Conservation (phyloP, 2,329 filamentous ascomycete genomes). For the Chaetomiaceae sp. region DNA sequence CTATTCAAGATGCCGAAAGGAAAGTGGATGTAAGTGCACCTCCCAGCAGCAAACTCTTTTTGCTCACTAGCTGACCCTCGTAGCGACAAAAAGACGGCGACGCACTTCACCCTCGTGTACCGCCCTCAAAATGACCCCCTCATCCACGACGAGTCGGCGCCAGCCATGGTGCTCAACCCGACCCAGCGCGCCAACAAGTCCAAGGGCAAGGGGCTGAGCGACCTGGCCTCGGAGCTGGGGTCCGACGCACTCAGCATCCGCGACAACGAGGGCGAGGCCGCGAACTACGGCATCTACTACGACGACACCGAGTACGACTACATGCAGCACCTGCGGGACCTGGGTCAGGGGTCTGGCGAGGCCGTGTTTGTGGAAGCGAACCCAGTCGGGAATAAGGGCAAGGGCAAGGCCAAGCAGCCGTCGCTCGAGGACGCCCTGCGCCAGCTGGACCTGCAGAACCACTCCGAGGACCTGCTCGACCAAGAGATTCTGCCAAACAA, state of each 20-base stretch:
- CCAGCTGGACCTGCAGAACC: constrained; percentile 53
- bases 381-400: constrained; percentile 59
- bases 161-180: constrained; percentile 84
- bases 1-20: constrained; percentile 63
- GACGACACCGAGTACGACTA: constrained; percentile 97
- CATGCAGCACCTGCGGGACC: constrained; percentile 95
- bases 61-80: constrained; percentile 3
- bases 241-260: constrained; percentile 62
- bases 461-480: constrained; percentile 58
- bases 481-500: constrained; percentile 75
- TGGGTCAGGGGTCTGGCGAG: constrained; percentile 69
- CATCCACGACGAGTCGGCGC: constrained; percentile 86
- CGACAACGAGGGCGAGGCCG: constrained; percentile 92
- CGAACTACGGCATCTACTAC: constrained; percentile 87
- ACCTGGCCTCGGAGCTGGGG: constrained; percentile 73
- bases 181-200: constrained; percentile 46
- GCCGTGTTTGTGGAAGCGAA: constrained; percentile 80
- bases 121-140: constrained; percentile 95
- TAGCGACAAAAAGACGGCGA: constrained; percentile 82
- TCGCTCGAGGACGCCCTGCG: constrained; percentile 78
- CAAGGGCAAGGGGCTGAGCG: constrained; percentile 63
- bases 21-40: constrained; percentile 64
- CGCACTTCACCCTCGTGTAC: constrained; percentile 91
- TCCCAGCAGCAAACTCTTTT: neutral
- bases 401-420: constrained; percentile 56